Conservation (phyloP, 148 eudicot genomes). For the Fagopyrum esculentum region DNA sequence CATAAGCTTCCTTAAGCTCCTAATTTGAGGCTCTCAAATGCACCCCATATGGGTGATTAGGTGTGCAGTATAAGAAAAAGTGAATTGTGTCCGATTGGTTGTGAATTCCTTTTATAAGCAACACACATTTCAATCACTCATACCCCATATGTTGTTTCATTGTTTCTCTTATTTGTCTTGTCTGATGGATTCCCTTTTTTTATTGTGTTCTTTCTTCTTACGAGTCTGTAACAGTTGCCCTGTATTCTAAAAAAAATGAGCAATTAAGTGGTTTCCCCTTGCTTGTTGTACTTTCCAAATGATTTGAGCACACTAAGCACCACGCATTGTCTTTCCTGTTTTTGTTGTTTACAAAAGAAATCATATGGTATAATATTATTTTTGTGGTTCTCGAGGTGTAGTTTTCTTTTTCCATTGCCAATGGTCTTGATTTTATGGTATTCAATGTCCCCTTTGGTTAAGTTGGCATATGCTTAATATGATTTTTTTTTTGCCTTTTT, state of each 20-base stretch:
- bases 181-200: not conserved
- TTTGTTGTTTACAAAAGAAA: not conserved
- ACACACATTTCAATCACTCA: not conserved
- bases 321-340: not conserved
- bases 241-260: not conserved
- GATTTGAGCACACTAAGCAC: not conserved
- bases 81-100: not conserved
- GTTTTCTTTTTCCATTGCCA: not conserved
- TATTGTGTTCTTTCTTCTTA: not conserved
- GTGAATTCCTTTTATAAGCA: not conserved
- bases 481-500: constrained; percentile 1
- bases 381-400: not conserved
- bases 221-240: not conserved
- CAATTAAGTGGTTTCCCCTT: not conserved
- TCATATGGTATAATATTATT: not conserved
- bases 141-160: not conserved
- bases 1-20: too few relatives aligned
- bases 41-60: not conserved
- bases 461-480: constrained; percentile 5
- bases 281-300: not conserved
- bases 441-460: constrained; percentile 12
- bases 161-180: not conserved
- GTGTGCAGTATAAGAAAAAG: not conserved
- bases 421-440: not conserved
- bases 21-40: too few relatives aligned